Evolutionary conservation across 352 stramenopile species (phyloP).

Genomic region (Pythium scleroteichum): DNA sequence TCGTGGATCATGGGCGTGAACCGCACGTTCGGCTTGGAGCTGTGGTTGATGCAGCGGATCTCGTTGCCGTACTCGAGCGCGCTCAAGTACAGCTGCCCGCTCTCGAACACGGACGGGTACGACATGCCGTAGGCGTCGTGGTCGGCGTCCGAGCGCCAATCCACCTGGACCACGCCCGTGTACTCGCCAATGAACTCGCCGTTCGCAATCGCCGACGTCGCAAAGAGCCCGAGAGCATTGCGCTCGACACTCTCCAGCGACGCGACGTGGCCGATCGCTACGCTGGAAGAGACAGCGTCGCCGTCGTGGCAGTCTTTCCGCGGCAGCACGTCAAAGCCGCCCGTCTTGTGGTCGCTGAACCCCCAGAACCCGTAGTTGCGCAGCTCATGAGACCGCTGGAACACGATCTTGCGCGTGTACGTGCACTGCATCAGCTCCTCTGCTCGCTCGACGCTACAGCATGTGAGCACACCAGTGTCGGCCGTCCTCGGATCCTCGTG

Average conservation of each 20-base stretch:
- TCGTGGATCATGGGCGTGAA: conserved; percentile 65
- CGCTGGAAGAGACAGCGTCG: conserved; percentile 39
- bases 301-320: background rate
- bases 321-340: conserved; percentile 46
- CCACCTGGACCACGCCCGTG: conserved; percentile 51
- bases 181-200: conserved; percentile 69
- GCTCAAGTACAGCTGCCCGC: conserved; percentile 66
- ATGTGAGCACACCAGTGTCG: too few relatives aligned
- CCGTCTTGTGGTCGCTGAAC: conserved; percentile 47
- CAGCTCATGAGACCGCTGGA: conserved; percentile 59
- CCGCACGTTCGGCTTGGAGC: conserved; percentile 49
- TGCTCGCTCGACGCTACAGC: conserved; percentile 35
- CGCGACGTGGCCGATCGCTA: conserved; percentile 56
- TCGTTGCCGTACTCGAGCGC: conserved; percentile 71
- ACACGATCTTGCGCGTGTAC: conserved; percentile 67
- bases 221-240: conserved; percentile 65
- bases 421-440: conserved; percentile 71
- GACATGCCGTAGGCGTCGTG: conserved; percentile 72
- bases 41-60: conserved; percentile 83
- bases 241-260: conserved; percentile 41
- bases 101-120: conserved; percentile 72
- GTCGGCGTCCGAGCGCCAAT: conserved; percentile 9
- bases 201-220: conserved; percentile 36
- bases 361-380: conserved; percentile 80
- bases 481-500: too few relatives aligned